Conservation (phyloP, 805 yeast species). For the Zygosaccharomyces siamensis region DNA sequence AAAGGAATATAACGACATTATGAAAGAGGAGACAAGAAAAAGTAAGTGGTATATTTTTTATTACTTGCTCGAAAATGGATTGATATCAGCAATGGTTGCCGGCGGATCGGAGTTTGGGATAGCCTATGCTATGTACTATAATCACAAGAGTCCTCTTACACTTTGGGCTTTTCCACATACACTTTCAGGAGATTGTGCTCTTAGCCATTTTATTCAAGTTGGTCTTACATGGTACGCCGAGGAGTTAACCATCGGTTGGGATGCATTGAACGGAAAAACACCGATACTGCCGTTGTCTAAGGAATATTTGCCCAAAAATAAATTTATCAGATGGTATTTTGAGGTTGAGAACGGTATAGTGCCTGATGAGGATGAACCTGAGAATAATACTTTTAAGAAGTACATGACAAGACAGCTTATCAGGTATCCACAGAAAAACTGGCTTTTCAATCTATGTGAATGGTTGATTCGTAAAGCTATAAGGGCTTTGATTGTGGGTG, state of each 20-base stretch:
- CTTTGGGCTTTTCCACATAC: constrained; percentile 31
- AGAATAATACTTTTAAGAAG: constrained; percentile 3
- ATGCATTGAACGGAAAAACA: constrained; percentile 14
- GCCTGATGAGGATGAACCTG: constrained; percentile 4
- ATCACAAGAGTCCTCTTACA: constrained; percentile 9
- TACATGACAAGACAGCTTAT: constrained; percentile 10
- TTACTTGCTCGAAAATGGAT: constrained; percentile 15
- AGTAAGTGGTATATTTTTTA: constrained; percentile 9
- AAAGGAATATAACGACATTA: background rate
- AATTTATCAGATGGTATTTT: constrained; percentile 13
- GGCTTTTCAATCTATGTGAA: constrained; percentile 12
- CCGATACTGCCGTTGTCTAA: constrained; percentile 11
- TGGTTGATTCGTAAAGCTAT: constrained; percentile 19
- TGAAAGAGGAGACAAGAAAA: constrained; percentile 4
- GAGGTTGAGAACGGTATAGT: constrained; percentile 16
- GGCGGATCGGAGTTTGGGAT: constrained; percentile 29
- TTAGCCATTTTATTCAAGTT: constrained; percentile 23
- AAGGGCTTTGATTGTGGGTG: constrained; percentile 16
- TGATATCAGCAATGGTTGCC: constrained; percentile 20
- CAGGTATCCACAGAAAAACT: constrained; percentile 12
- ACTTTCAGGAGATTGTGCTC: constrained; percentile 26
- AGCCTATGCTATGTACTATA: constrained; percentile 27
- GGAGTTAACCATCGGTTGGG: constrained; percentile 23
- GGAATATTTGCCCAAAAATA: background rate
- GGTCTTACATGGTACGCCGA: constrained; percentile 23